phyloP scores from a whole-genome alignment of 1,139 yeast genomes.

The Hansenula anomala region DNA sequence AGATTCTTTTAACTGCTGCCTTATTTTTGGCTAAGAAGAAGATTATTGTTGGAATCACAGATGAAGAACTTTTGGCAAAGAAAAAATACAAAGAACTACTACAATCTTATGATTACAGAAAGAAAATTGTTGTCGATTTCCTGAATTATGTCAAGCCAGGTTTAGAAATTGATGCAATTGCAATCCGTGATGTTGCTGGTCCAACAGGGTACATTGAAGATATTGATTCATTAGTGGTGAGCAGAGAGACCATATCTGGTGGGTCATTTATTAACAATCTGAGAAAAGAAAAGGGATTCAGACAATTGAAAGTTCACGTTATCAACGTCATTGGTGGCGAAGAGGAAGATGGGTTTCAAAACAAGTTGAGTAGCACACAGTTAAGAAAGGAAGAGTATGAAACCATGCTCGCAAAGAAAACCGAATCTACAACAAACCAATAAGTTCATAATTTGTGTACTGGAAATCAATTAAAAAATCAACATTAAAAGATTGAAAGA shows the following conservation, averaged over 20 bases:
- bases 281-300: constrained; percentile 54
- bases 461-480: too few species aligned
- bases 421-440: too few species aligned
- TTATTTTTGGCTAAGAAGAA: constrained; percentile 50
- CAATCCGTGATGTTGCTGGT: constrained; percentile 85
- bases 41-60: constrained; percentile 82
- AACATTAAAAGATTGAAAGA: not conserved
- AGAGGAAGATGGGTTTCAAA: constrained; percentile 54
- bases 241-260: constrained; percentile 76
- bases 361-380: constrained; percentile 80
- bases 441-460: too few species aligned
- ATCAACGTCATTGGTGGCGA: constrained; percentile 70
- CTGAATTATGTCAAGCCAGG: constrained; percentile 41
- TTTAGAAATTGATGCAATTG: constrained; percentile 40
- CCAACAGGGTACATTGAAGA: constrained; percentile 81
- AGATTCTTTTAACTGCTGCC: constrained; percentile 71
- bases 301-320: constrained; percentile 47
- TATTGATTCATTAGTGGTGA: constrained; percentile 76
- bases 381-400: constrained; percentile 24
- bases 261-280: constrained; percentile 66
- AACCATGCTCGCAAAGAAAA: not conserved
- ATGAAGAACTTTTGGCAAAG: constrained; percentile 64
- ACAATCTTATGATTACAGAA: constrained; percentile 54
- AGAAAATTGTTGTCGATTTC: constrained; percentile 42
- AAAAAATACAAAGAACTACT: constrained; percentile 69